phyloP scores from a whole-genome alignment of 1,139 yeast species.

The Saccharomycopsis hybrid region DNA sequence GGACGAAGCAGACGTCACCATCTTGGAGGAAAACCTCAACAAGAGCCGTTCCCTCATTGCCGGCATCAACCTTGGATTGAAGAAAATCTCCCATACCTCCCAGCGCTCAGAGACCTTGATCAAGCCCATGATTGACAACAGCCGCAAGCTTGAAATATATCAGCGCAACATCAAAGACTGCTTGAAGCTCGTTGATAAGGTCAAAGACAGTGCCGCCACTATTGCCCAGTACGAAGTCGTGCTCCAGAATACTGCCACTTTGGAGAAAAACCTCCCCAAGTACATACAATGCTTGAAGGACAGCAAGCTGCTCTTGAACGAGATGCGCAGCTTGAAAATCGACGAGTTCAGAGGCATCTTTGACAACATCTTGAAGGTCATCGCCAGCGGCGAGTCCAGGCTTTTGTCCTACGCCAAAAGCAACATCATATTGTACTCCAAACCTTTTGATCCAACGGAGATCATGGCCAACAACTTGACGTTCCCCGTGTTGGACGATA shows the following conservation, averaged over 20 bases:
- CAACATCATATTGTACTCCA: constrained; percentile 10
- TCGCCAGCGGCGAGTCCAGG: constrained; percentile 41
- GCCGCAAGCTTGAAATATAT: constrained; percentile 48
- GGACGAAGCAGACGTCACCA: constrained; percentile 82
- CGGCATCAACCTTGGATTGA: constrained; percentile 50
- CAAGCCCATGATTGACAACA: constrained; percentile 64
- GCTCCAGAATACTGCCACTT: constrained; percentile 30
- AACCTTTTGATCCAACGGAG: constrained; percentile 20
- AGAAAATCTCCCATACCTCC: constrained; percentile 50
- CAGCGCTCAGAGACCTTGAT: constrained; percentile 57
- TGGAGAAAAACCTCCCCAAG: constrained; percentile 33
- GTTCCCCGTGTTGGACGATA: constrained; percentile 14
- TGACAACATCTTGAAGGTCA: constrained; percentile 39
- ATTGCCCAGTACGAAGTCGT: constrained; percentile 49
- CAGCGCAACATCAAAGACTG: constrained; percentile 59
- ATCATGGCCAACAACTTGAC: constrained; percentile 7
- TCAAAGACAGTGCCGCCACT: constrained; percentile 57
- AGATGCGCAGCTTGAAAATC: constrained; percentile 35
- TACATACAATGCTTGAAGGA: constrained; percentile 36
- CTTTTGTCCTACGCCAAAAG: constrained; percentile 14
- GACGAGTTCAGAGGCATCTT: constrained; percentile 45
- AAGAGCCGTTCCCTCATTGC: constrained; percentile 52
- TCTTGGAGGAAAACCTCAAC: constrained; percentile 65
- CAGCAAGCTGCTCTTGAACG: constrained; percentile 32
- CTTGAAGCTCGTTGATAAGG: constrained; percentile 51